A percentile compares a stretch with the other conserved stretches of the same genome.
These are phyloP conservation scores for Anisodus tanguticus DNA, from an alignment of 257 asterid genomes.

Conservation along the genomic window DNA sequence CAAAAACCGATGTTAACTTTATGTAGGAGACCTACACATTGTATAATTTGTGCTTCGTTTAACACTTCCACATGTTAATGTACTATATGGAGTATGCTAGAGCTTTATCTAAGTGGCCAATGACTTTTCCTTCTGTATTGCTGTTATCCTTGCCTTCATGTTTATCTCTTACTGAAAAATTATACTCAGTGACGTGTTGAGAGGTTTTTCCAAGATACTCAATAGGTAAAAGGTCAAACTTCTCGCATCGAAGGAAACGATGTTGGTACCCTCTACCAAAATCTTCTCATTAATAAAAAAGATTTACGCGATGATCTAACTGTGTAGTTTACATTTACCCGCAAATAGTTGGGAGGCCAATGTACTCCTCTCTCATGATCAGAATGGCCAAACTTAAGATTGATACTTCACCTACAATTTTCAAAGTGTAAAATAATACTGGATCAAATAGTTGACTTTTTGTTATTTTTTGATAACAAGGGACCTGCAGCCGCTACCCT, in stretches of 20 bases:
- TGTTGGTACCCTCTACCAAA: neutral
- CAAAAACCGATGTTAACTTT: neutral
- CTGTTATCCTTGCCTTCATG: neutral
- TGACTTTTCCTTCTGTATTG: neutral
- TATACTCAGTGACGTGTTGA: neutral
- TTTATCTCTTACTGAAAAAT: neutral
- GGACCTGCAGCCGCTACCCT: too few relatives aligned
- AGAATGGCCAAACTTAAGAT: neutral
- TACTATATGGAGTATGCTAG: constrained; percentile 12
- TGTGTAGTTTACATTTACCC: neutral
- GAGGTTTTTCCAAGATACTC: neutral
- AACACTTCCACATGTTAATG: neutral
- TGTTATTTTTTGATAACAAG: too few relatives aligned
- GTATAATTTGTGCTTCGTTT: neutral
- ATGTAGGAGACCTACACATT: neutral
- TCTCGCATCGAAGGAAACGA: neutral
- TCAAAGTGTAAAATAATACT: neutral
- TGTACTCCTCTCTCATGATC: neutral
- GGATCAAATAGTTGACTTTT: neutral
- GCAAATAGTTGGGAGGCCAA: neutral
- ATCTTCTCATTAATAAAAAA: neutral
- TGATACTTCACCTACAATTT: neutral
- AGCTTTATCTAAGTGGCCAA: neutral
- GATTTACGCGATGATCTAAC: neutral
- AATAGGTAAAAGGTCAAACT: neutral